Conservation (phyloP, 495 filamentous ascomycete genomes). For the Jackrogersella multiformis region DNA sequence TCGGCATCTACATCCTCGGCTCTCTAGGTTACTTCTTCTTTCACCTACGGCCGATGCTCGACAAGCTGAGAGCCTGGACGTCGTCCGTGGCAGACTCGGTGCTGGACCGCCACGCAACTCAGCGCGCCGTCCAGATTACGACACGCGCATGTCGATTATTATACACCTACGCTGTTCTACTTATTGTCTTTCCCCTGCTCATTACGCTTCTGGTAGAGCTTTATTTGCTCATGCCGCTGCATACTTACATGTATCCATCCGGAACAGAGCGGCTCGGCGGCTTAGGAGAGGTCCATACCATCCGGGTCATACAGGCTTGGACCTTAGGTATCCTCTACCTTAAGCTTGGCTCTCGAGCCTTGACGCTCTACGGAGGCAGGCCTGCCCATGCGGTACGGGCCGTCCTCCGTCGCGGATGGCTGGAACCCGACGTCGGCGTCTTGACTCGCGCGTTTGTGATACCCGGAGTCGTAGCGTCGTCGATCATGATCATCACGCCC, state of each 20-base stretch:
- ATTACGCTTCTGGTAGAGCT: slow-evolving; percentile 85
- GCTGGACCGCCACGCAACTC: slow-evolving; percentile 49
- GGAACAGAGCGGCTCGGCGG: slow-evolving; percentile 39
- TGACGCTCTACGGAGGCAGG: slow-evolving; percentile 71
- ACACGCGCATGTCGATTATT: slow-evolving; percentile 58
- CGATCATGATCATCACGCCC: slow-evolving; percentile 68
- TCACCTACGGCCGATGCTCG: slow-evolving; percentile 60
- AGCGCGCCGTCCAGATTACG: slow-evolving; percentile 36
- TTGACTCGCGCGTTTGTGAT: slow-evolving; percentile 86
- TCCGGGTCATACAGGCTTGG: slow-evolving; percentile 93
- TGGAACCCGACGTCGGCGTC: slow-evolving; percentile 78
- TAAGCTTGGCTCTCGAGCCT: slow-evolving; percentile 79
- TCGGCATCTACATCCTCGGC: slow-evolving; percentile 82
- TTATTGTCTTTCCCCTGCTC: slow-evolving; percentile 81
- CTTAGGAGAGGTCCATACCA: slow-evolving; percentile 63
- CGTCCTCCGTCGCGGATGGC: slow-evolving; percentile 80
- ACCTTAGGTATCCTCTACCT: slow-evolving; percentile 92
- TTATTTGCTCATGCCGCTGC: slow-evolving; percentile 86
- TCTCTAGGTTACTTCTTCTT: slow-evolving; percentile 66
- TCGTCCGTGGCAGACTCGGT: slow-evolving; percentile 39
- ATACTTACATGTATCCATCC: slow-evolving; percentile 74
- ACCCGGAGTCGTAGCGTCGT: slow-evolving; percentile 69
- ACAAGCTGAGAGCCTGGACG: slow-evolving; percentile 45
- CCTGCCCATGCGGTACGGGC: slow-evolving; percentile 76
- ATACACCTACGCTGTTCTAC: slow-evolving; percentile 78